Evolutionary conservation across 495 filamentous ascomycete genomes (phyloP).

Genomic region (Aspergillus saccharolyticus): DNA sequence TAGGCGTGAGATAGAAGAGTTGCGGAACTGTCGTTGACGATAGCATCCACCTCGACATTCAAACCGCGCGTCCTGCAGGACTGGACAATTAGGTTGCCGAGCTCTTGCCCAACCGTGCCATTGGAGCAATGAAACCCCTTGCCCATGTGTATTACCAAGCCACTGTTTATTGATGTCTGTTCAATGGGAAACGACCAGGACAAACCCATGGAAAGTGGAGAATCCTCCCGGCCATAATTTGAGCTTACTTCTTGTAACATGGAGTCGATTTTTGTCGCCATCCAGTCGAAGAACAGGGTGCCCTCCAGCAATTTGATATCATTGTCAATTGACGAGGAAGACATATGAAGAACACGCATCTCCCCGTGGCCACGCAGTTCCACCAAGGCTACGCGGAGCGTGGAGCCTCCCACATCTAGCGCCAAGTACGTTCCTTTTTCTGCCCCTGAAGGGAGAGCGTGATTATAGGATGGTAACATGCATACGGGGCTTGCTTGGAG

Average conservation of each 20-base stretch:
- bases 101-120: constrained; percentile 51
- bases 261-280: constrained; percentile 57
- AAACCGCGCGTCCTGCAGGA: constrained; percentile 49
- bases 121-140: constrained; percentile 61
- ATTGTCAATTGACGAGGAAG: constrained; percentile 51
- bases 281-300: constrained; percentile 62
- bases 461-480: constrained; percentile 65
- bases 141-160: constrained; percentile 58
- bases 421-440: constrained; percentile 59
- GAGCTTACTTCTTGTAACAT: constrained; percentile 40
- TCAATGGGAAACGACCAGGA: constrained; percentile 69
- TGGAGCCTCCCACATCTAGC: constrained; percentile 64
- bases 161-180: constrained; percentile 55
- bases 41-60: constrained; percentile 58
- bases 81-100: constrained; percentile 53
- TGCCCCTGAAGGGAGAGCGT: constrained; percentile 54
- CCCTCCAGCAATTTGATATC: constrained; percentile 49
- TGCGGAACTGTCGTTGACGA: constrained; percentile 81
- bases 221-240: constrained; percentile 32
- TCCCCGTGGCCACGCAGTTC: constrained; percentile 49
- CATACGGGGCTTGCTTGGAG: constrained; percentile 50
- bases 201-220: constrained; percentile 52
- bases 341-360: constrained; percentile 47
- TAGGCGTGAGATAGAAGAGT: constrained; percentile 77
- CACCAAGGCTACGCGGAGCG: constrained; percentile 59